These are phyloP conservation scores for Colletotrichum limetticola DNA, from an alignment of 2,329 filamentous ascomycete genomes.

Conservation along the genomic window DNA sequence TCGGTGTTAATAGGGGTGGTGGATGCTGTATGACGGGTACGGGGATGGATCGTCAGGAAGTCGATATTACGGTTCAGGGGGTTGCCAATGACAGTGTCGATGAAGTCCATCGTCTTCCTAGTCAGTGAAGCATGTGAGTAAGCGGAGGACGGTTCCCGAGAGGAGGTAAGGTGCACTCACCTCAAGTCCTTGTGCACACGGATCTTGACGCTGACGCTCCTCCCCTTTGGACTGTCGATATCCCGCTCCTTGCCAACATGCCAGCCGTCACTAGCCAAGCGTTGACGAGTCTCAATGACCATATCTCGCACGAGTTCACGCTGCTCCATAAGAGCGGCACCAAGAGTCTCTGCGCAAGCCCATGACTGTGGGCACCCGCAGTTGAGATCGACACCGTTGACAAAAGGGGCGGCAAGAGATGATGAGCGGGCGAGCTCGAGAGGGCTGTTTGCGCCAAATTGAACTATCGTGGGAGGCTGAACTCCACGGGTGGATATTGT, in stretches of 20 bases:
- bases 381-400: constrained; percentile 75
- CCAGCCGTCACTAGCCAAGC: constrained; percentile 65
- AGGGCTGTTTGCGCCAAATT: constrained; percentile 73
- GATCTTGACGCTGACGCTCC: constrained; percentile 77
- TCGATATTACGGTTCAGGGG: constrained; percentile 65
- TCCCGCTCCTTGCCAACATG: constrained; percentile 56
- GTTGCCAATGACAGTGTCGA: constrained; percentile 69
- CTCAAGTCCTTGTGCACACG: constrained; percentile 73
- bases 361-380: constrained; percentile 80
- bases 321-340: constrained; percentile 75
- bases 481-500: constrained; percentile 64
- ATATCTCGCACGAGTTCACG: constrained; percentile 74
- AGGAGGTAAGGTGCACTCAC: constrained; percentile 41
- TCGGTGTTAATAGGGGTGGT: constrained; percentile 70
- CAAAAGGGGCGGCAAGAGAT: constrained; percentile 68
- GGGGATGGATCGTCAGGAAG: constrained; percentile 77
- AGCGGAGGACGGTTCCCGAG: neutral
- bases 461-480: constrained; percentile 71
- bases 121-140: neutral
- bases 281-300: constrained; percentile 65
- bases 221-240: constrained; percentile 54
- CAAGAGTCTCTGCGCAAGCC: constrained; percentile 75
- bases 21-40: constrained; percentile 70
- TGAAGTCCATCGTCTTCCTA: constrained; percentile 69
- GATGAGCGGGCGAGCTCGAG: constrained; percentile 72